A percentile compares a stretch with the other conserved stretches of the same genome.
These are phyloP conservation scores for Trichophaea hybrida DNA, from an alignment of 2,329 filamentous ascomycete species.

Conservation along the genomic window DNA sequence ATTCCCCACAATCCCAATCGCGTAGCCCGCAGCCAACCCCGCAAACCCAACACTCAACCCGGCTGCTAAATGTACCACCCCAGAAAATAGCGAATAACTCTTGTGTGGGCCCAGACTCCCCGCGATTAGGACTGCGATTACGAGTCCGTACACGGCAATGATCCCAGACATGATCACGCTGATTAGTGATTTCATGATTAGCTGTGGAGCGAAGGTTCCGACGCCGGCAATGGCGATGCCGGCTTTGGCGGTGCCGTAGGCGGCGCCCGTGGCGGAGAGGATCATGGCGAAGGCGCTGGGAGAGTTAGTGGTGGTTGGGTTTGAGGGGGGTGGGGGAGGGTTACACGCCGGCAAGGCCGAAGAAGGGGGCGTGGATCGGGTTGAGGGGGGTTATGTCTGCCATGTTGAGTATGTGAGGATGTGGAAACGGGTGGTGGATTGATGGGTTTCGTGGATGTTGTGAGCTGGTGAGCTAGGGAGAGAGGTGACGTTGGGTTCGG, in stretches of 20 bases:
- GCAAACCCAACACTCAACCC: constrained; percentile 85
- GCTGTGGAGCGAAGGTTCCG: constrained; percentile 67
- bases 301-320: neutral
- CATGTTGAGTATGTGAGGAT: neutral
- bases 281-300: constrained; percentile 15
- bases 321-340: neutral
- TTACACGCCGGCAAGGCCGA: constrained; percentile 56
- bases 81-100: constrained; percentile 54
- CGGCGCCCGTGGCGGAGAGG: constrained; percentile 45
- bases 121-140: constrained; percentile 90
- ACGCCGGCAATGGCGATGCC: constrained; percentile 78
- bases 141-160: constrained; percentile 92
- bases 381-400: constrained; percentile 42
- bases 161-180: constrained; percentile 94
- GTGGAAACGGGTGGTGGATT: neutral
- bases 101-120: constrained; percentile 60
- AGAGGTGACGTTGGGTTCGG: constrained; percentile 3
- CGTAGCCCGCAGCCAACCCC: constrained; percentile 86
- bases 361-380: constrained; percentile 74
- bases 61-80: constrained; percentile 85
- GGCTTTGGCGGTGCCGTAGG: constrained; percentile 70
- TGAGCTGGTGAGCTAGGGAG: neutral
- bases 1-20: constrained; percentile 91
- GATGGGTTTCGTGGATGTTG: neutral
- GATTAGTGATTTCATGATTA: constrained; percentile 59